Base-by-base conservation (phyloP, 2,329 filamentous ascomycete species). In the Elsinoe perseae region DNA sequence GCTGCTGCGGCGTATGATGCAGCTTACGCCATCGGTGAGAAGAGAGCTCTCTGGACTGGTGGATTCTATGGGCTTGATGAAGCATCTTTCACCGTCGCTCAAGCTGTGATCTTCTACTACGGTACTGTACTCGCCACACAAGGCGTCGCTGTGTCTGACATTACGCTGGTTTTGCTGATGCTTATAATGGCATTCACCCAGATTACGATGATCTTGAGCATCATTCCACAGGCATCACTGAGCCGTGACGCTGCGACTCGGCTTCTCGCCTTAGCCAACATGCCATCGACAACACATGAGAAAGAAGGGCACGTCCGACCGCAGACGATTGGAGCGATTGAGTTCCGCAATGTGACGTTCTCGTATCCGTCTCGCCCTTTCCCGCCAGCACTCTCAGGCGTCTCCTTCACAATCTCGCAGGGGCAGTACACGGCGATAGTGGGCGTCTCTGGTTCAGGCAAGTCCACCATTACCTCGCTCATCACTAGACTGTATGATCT, bases 371-470 rank as follows among this genome's bases (percentile, higher is more conserved):
- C 77, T 1, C 75, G 78, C 0, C 76, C 77, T 0, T 68, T 73
- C 1, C 52, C 52, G 7, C 38, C 38, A 6, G 52, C 52, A 2
- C 21, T 54, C 2, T 65, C 67, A 0, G 73, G 80, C 20, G 68
- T 95, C n/a, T 82, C 76, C n/a, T 73, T 95, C 6, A 73, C 70
- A 0, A 80, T 96, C 53, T 66, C 75, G 1, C 69, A 78, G 0
- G 83, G 84, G 20, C 82, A 80, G 3, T 87, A 82, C 61, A 84
- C 84, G 0, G 89, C 88, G 2, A 82, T 97, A 18, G 89, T 95
- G 1, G 91, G 92, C 1, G 73, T 80, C 0, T 95, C 90, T 0
- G 92, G 93, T 0, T 88, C 86, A n/a, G 92, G 93, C 1, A 97
- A 98, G 72, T 91, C 86, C 12, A 96, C 92, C 0, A 77, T 96